These are phyloP conservation scores for Sporothrix schenckii DNA, from an alignment of 2,329 filamentous ascomycete species.

Conservation along the genomic window DNA sequence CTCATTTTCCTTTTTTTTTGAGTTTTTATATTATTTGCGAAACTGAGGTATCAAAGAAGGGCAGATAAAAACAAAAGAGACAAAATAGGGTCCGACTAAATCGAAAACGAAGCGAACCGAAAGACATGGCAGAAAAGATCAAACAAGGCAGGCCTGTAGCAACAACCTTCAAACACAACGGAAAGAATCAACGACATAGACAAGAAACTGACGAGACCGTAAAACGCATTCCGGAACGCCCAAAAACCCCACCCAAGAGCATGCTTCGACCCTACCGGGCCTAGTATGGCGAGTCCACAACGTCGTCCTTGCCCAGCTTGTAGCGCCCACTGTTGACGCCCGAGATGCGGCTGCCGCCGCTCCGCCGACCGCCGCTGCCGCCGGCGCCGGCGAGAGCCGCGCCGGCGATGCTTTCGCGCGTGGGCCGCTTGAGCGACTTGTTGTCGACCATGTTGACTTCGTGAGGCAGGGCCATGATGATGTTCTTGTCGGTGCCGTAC, in stretches of 20 bases:
- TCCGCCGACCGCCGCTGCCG: constrained; percentile 45
- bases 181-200: neutral
- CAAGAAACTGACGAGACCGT: neutral
- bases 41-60: constrained; percentile 18
- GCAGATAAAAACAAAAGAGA: neutral
- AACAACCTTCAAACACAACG: neutral
- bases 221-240: neutral
- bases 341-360: constrained; percentile 56
- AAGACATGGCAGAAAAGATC: neutral
- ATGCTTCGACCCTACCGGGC: neutral
- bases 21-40: neutral
- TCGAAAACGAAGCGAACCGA: constrained; percentile 1
- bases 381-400: constrained; percentile 40
- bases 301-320: constrained; percentile 77
- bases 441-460: constrained; percentile 98
- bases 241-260: neutral
- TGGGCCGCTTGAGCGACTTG: constrained; percentile 80
- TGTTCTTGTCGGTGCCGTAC: constrained; percentile 94
- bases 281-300: constrained; percentile 72
- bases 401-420: constrained; percentile 86
- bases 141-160: neutral
- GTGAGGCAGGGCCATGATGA: constrained; percentile 94
- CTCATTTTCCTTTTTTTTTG: neutral
- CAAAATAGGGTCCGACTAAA: constrained; percentile 1
- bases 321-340: constrained; percentile 63